A percentile compares a stretch with the other conserved stretches of the same genome.
Evolutionary conservation across 768 basidiomycete species (phyloP).

Genomic region (Holtermanniella nyarrowii): DNA sequence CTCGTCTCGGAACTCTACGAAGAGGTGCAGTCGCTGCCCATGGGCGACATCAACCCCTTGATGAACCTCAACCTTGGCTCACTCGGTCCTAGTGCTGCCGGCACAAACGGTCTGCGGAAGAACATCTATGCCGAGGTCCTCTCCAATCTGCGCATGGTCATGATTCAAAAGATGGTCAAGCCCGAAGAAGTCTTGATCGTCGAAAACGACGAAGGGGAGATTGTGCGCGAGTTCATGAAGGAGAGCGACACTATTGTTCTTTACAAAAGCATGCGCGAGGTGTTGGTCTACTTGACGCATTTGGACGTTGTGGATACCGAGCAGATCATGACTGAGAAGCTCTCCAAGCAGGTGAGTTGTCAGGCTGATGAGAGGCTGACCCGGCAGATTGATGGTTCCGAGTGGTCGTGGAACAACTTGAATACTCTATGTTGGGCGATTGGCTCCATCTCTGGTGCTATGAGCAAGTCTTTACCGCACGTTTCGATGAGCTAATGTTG

Average conservation of each 20-base stretch:
- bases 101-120: slow-evolving; percentile 58
- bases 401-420: slow-evolving; percentile 99
- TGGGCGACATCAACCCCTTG: slow-evolving; percentile 57
- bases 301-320: slow-evolving; percentile 93
- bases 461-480: slow-evolving; percentile 66
- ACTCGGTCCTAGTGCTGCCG: slow-evolving; percentile 27
- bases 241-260: slow-evolving; percentile 96
- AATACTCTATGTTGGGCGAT: slow-evolving; percentile 99
- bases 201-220: slow-evolving; percentile 98
- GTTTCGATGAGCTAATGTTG: background rate
- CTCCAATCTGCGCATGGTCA: slow-evolving; percentile 83
- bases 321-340: slow-evolving; percentile 92
- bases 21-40: slow-evolving; percentile 85
- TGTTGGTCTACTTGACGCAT: slow-evolving; percentile 95
- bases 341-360: slow-evolving; percentile 68
- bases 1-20: slow-evolving; percentile 94
- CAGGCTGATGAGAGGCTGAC: slow-evolving; percentile 8
- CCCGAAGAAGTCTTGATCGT: slow-evolving; percentile 98
- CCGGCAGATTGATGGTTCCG: slow-evolving; percentile 63
- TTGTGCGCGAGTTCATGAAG: slow-evolving; percentile 97
- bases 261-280: slow-evolving; percentile 97
- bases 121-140: slow-evolving; percentile 92
- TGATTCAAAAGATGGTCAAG: slow-evolving; percentile 98
- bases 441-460: slow-evolving; percentile 95
- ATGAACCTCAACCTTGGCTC: slow-evolving; percentile 77